A percentile compares a stretch with the other conserved stretches of the same genome.
Conservation (phyloP, 305 asterid genomes). For the Rubia balearica region DNA sequence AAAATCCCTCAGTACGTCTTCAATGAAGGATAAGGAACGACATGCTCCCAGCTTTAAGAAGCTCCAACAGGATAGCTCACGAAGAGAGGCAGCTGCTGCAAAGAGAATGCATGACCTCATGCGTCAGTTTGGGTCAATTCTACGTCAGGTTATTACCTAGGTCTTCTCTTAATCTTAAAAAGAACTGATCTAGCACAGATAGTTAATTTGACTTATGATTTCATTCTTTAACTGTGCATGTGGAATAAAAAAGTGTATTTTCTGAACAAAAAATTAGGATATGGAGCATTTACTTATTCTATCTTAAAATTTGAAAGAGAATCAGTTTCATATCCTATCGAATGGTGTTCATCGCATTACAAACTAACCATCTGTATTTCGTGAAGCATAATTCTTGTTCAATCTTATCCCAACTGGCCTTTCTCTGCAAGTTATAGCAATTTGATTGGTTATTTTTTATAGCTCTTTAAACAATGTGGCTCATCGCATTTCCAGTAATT, state of each 20-base stretch:
- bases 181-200: slow-evolving; percentile 12
- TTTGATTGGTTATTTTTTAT: neutral
- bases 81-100: slow-evolving; percentile 81
- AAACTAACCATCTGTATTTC: neutral
- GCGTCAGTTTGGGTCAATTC: slow-evolving; percentile 83
- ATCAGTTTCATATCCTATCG: neutral
- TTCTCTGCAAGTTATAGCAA: neutral
- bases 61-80: slow-evolving; percentile 78
- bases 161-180: slow-evolving; percentile 15
- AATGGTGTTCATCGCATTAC: neutral
- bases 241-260: neutral
- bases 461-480: neutral
- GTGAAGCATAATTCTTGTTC: neutral
- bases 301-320: neutral
- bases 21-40: slow-evolving; percentile 54
- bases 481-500: neutral
- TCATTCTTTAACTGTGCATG: neutral
- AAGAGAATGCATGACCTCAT: slow-evolving; percentile 98
- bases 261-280: neutral
- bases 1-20: slow-evolving; percentile 34
- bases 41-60: slow-evolving; percentile 71
- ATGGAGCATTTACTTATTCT: neutral
- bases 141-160: slow-evolving; percentile 59
- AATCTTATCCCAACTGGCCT: neutral
- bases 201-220: neutral